phyloP scores from a whole-genome alignment of 2,329 filamentous ascomycete genomes.

The Trichocomaceae sp. region DNA sequence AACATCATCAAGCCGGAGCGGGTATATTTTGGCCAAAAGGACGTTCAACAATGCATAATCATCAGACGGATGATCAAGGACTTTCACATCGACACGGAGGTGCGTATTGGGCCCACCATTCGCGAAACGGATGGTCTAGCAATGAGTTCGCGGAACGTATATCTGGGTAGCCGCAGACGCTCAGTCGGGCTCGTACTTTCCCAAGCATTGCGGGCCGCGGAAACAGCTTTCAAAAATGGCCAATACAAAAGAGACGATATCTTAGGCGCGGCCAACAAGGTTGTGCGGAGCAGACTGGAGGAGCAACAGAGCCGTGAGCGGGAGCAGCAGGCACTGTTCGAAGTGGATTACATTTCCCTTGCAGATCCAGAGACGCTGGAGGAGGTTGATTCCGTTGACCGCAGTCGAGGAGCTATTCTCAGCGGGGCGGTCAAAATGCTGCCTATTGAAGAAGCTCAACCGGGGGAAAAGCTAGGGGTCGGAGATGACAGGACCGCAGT shows the following conservation, averaged over 20 bases:
- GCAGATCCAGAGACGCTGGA: conserved; percentile 78
- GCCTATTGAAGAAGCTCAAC: conserved; percentile 62
- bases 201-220: conserved; percentile 63
- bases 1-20: conserved; percentile 71
- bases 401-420: conserved; percentile 66
- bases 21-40: conserved; percentile 95
- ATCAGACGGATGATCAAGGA: conserved; percentile 82
- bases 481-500: conserved; percentile 71
- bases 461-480: conserved; percentile 64
- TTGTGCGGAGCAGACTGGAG: conserved; percentile 50
- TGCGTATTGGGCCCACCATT: conserved; percentile 67
- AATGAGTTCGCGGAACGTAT: conserved; percentile 88
- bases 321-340: conserved; percentile 60
- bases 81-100: conserved; percentile 69
- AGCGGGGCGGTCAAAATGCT: conserved; percentile 90
- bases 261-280: conserved; percentile 61
- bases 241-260: conserved; percentile 57
- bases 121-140: conserved; percentile 78
- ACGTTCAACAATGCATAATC: conserved; percentile 91
- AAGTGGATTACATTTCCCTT: conserved; percentile 88
- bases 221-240: conserved; percentile 55
- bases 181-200: conserved; percentile 65
- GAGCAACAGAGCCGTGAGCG: conserved; percentile 58
- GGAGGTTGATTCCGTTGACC: conserved; percentile 67
- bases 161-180: conserved; percentile 70